phyloP scores from a whole-genome alignment of 2,329 filamentous ascomycete species.

The Aspergillus proliferans region DNA sequence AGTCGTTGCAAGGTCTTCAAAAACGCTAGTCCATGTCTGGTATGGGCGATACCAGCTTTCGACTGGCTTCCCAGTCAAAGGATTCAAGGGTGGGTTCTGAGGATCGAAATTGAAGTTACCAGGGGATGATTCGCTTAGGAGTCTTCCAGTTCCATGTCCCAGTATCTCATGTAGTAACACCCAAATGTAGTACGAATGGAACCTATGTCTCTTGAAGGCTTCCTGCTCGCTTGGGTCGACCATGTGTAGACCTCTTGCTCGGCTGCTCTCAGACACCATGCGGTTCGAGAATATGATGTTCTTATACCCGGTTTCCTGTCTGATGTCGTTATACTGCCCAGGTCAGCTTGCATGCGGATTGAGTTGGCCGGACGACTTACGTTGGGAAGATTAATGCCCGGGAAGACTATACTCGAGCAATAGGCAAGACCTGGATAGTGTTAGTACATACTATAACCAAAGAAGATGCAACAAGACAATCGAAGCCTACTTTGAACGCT shows the following conservation, averaged over 20 bases:
- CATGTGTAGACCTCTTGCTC: slow-evolving; percentile 10
- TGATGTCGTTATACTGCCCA: slow-evolving; percentile 61
- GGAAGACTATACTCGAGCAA: slow-evolving; percentile 41
- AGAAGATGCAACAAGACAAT: background rate
- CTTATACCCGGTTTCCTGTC: slow-evolving; percentile 82
- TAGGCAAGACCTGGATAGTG: slow-evolving; percentile 35
- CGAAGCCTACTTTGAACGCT: slow-evolving; percentile 9
- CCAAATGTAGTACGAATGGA: slow-evolving; percentile 25
- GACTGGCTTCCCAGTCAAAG: slow-evolving; percentile 51
- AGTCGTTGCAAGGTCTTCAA: slow-evolving; percentile 53
- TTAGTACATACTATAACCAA: background rate
- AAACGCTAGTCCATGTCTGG: slow-evolving; percentile 58
- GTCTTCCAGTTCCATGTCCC: slow-evolving; percentile 59
- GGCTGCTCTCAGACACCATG: slow-evolving; percentile 11
- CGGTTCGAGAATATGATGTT: slow-evolving; percentile 65
- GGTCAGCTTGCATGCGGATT: too few relatives aligned
- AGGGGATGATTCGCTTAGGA: slow-evolving; percentile 50
- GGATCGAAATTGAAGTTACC: slow-evolving; percentile 46
- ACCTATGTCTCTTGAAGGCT: slow-evolving; percentile 6
- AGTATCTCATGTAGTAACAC: slow-evolving; percentile 49
- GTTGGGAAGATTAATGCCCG: slow-evolving; percentile 47
- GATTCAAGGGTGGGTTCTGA: slow-evolving; percentile 51
- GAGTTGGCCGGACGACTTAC: slow-evolving; percentile 18
- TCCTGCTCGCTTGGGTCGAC: slow-evolving; percentile 5
- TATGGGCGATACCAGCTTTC: slow-evolving; percentile 50